Evolutionary conservation across 306 rosid species (phyloP), one percentile per base, ranked within the genome.

Genomic region (Erythrophleum fordii): DNA sequence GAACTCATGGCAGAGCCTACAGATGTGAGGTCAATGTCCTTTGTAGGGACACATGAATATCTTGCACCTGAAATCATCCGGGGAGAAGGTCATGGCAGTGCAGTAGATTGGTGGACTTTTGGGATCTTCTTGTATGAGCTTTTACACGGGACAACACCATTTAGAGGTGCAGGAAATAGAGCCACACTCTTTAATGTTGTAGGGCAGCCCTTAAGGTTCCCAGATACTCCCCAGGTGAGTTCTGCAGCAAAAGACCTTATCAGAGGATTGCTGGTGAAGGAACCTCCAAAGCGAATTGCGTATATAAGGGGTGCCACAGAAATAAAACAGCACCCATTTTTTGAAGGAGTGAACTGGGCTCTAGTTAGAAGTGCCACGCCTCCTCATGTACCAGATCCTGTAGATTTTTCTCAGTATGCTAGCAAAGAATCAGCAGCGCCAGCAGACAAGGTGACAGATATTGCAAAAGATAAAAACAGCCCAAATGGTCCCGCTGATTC

Each of bases 81-180:
- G 2, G 98, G 98, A 62, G 97, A 94, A 72, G 98, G 98, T 4
- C 98, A 94, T 69, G 98, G 98, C 3, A 94, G 98, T 77, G 98
- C 98, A 25, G 98, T 94, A 72, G 97, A 94, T 51, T 94, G 98
- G 97, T 94, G 98, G 98, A 94, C 98, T 4, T 92, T 87, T 20
- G 98, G 98, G n/a, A 94, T 94, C 65, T 94, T 94, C 90, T 84
- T 94, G 73, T 94, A 94, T 35, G 98, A 94, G 85, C 75, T 94
- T 20, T 82, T 94, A 56, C 94, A 89, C 58, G 98, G 98, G 26
- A 87, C 92, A 73, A 94, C 98, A 25, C 98, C 97, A 23, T 94
- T 94, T 79, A 94, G 92, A 69, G 98, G 98, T 5, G 77, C 90
- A 5, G 98, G 92, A 44, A 92, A 92, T 72, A 88, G 91, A 9